Evolutionary conservation across 1,284 basidiomycete species (phyloP), one percentile per base, ranked within the genome.

Genomic region (Irpex lacteus): DNA sequence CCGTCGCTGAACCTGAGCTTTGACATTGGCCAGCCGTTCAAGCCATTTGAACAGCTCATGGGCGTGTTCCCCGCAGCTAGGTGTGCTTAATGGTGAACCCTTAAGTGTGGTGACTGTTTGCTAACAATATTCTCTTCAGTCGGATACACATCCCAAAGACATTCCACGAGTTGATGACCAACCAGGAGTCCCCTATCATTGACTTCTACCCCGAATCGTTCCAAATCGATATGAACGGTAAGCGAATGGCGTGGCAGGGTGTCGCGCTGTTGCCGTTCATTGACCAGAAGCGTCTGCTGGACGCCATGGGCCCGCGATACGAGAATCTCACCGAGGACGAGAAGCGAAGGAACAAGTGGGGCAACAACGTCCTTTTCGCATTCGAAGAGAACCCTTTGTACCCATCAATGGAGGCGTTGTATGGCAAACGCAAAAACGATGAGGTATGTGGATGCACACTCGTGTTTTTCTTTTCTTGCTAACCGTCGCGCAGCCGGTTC

Each of bases 241-340:
- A 99, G 80, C 95, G 94, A 79, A 98, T 99, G 96, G 85, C 93
- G 1, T 99, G 98, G 98, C 98, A 99, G 77, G 98, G 98, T 63
- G 95, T 99, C 56, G 96, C 96, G 0, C 81, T 99, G 2, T 80
- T 99, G 21, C 96, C 98, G 0, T 99, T 99, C 80, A 99, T 99
- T 69, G 95, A 99, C 73, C 85, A 92, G 75, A 85, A 85, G 65
- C 86, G 96, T 18, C 79, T 98, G 21, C 78, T 98, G 60, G 87
- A 85, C 26, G 95, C 96, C 1, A 94, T 99, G 87, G 85, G 82
- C 15, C 80, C 84, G 32, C 85, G 86, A 65, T 95, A 97, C 76
- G 77, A 83, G 0, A 78, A 87, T 52, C 82, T 99, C 52, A 86
- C 84, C 1, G 91, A 94, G 60, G 94, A 94, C 8, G 97, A 99